Base-by-base conservation (phyloP, 805 yeast genomes). In the Kodamaea fukazawae region DNA sequence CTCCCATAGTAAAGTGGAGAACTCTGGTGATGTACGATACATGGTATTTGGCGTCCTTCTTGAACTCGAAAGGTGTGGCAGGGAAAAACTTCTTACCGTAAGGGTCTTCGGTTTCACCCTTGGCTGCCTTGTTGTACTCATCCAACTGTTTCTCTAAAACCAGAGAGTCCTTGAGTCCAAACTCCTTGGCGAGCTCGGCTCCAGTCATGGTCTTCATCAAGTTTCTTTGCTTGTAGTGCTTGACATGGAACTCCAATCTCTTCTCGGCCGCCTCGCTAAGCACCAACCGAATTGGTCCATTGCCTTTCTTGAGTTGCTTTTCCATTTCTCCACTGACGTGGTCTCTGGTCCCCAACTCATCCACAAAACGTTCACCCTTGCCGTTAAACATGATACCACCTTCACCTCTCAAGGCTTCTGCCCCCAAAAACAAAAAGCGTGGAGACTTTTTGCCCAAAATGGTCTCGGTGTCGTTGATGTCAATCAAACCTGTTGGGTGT, bases 1-100 rank as follows among this genome's bases (percentile, higher is more conserved):
- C 87, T 15, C 88, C 87, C 85, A 79, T 80, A 7, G 86, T 77
- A 57, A 78, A 80, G 55, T 80, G 86, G 27, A 80, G 71, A 4
- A 76, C 79, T 27, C 83, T 67, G 4, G 81, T 75, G 32, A 78
- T 67, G 44, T 65, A 72, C 1, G 81, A 74, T 16, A 75, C 78
- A 47, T 76, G 74, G 49, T 74, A 75, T 26, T 53, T 55, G 13
- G 65, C 61, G 7, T 64, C 60, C 3, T 47, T 32, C 6, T 49
- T 41, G 41, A 57, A 63, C 22, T 50, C 53, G 39, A 73, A 61
- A 5, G 81, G 81, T 4, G 72, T 58, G 23, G 71, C 70, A 12
- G 78, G 73, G 55, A 71, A 76, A 47, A 50, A 73, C 47, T 63
- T 62, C 56, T 76, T 76, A 15, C 77, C 78, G 45, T 54, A 76